Evolutionary conservation across 805 yeast genomes (phyloP), one percentile per base, ranked within the genome.

Genomic region (Wickerhamiella parazyma): DNA sequence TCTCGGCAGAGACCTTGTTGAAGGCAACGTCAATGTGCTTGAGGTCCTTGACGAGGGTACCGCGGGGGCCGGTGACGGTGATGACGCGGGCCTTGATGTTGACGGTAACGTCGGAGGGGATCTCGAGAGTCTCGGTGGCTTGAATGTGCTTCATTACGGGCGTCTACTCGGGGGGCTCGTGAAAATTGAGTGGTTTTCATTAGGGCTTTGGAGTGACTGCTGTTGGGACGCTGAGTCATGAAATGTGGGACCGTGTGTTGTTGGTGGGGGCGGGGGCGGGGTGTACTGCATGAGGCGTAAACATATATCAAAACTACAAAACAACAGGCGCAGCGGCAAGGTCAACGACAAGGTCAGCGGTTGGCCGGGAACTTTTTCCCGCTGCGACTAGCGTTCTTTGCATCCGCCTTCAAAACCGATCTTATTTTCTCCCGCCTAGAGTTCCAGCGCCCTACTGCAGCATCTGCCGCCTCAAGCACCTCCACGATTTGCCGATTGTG

Each of bases 11-110:
- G 55, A 82, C 64, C 75, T 87, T 85, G 51, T 50, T 41, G 80
- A 91, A 89, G 58, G 95, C 80, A 60, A 91, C 94, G 68, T 89
- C 84, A 62, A 91, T 78, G 75, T 91, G 98, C 67, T 80, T 78
- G 67, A 89, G 76, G 75, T 81, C 75, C 80, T 91, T 89, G 73
- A 69, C 65, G 66, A 89, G 75, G 56, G 75, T 73, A 72, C 98
- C 98, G 76, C 97, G 87, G 73, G 98, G 98, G 60, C 98, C 98
- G 62, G 80, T 75, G 58, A 91, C 97, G 60, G 77, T 78, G 67
- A 91, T 70, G 63, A 63, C 59, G 75, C 98, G 84, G 69, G 97
- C 76, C 70, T 85, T 82, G 78, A 91, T 89, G 66, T 71, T 69
- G 59, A 91, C 82, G 60, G 80, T 73, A 55, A 91, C 98, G 64